Evolutionary conservation across 495 filamentous ascomycete genomes (phyloP).

Genomic region (Podospora didyma): DNA sequence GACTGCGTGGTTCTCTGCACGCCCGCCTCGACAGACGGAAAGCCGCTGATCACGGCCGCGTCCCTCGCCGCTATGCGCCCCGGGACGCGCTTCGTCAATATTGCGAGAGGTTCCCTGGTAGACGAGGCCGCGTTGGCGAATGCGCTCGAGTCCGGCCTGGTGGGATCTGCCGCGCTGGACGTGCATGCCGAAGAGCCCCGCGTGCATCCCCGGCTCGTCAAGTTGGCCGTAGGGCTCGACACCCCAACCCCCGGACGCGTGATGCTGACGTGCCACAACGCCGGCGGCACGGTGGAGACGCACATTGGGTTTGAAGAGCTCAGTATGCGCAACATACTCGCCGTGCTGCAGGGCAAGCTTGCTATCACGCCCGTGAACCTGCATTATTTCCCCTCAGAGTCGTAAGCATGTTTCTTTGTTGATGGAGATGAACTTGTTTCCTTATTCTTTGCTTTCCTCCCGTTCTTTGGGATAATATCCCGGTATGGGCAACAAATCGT

Average conservation of each 20-base stretch:
- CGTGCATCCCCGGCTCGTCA: constrained; percentile 43
- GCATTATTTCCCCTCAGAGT: constrained; percentile 39
- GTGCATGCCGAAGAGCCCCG: constrained; percentile 61
- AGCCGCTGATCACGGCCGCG: constrained; percentile 49
- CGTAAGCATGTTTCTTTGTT: neutral
- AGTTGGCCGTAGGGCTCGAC: constrained; percentile 31
- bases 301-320: constrained; percentile 69
- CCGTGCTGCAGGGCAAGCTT: constrained; percentile 49
- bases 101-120: constrained; percentile 66
- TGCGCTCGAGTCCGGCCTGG: constrained; percentile 52
- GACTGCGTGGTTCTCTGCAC: constrained; percentile 69
- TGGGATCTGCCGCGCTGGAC: constrained; percentile 60
- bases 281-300: constrained; percentile 67
- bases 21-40: constrained; percentile 53
- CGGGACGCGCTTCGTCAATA: constrained; percentile 64
- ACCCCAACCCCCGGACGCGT: constrained; percentile 33
- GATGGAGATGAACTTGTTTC: neutral
- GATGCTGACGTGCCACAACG: constrained; percentile 66
- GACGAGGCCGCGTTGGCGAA: constrained; percentile 65
- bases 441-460: no score
- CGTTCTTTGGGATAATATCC: no score
- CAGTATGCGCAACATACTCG: constrained; percentile 68
- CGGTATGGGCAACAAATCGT: no score
- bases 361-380: constrained; percentile 64
- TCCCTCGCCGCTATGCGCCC: constrained; percentile 49